Base-by-base conservation (phyloP, 163 green algal genomes). In the Chloromonas sp. region DNA sequence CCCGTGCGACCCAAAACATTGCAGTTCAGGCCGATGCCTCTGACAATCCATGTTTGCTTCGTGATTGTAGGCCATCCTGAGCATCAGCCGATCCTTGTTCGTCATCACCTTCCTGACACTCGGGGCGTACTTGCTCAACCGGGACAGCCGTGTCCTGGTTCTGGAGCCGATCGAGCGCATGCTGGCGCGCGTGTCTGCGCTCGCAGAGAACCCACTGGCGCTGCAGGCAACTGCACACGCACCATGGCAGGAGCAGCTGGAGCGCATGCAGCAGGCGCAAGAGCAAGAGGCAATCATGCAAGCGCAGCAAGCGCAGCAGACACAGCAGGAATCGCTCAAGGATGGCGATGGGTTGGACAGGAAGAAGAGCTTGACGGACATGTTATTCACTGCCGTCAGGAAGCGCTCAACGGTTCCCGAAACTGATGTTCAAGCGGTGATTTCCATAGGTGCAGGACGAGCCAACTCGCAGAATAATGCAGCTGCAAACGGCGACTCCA, bases 111-210 rank as follows among this genome's bases (percentile, higher is more conserved):
- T 97, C 61, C 88, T 99, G 70, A 92, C 90, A 13, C 62, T 92
- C 8, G 95, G 94, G 36, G 90, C 94, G 0, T 86, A 95, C 60
- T 90, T 97, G 15, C 96, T 99, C 84, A 96, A 93, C 78, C 89
- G 88, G 1, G 96, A 99, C 89, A 92, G 91, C 3, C 94, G 94
- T 81, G 71, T 86, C n/a, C 91, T 99, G 79, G 96, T 98, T 82
- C 85, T 98, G 66, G 87, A 91, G 77, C 96, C 96, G 58, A 94
- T 99, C 78, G 95, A 99, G 90, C 92, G 96, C 81, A 99, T 99
- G 95, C 85, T 99, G 59, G 88, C 93, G 76, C 92, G 95, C 36
- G 91, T 96, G 58, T 76, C 87, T 71, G 89, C 88, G 60, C 89
- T 94, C 86, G 85, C 88, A 8, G 91, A 94, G 1, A 91, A 94